Evolutionary conservation across 208 protist genomes (phyloP).

Genomic region (Wallacemonas rigidus): DNA sequence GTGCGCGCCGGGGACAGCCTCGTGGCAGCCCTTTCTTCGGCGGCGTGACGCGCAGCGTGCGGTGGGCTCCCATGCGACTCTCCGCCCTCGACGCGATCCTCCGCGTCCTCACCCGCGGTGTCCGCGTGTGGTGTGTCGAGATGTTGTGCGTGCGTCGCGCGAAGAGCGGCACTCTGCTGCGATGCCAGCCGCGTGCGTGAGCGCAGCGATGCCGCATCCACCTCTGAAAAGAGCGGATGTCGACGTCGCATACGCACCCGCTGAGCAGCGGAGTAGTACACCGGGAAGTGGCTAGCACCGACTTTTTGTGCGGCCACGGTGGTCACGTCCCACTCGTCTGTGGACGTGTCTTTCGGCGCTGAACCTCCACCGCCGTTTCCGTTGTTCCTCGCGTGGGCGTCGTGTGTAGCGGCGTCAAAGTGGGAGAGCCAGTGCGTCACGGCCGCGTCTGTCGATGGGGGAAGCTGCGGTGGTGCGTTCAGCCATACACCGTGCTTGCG

Average conservation of each 20-base stretch:
- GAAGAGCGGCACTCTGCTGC: not conserved
- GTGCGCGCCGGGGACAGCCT: too few species aligned
- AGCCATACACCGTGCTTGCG: conserved; percentile 75
- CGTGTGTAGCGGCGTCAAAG: conserved; percentile 18
- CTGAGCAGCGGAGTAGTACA: conserved; percentile 17
- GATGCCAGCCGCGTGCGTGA: not conserved
- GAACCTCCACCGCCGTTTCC: too few species aligned
- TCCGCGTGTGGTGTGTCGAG: too few species aligned
- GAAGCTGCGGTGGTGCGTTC: conserved; percentile 75
- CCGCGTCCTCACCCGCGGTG: too few species aligned
- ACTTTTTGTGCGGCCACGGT: not conserved
- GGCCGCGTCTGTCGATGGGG: conserved; percentile 32
- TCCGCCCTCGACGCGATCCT: too few species aligned
- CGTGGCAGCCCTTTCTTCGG: too few species aligned
- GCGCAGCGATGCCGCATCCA: not conserved
- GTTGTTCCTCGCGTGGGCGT: too few species aligned
- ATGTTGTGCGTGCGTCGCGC: not conserved
- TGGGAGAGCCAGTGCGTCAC: conserved; percentile 10
- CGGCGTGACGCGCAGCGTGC: too few species aligned
- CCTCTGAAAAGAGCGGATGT: not conserved
- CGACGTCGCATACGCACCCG: not conserved
- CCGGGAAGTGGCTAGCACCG: conserved; percentile 30
- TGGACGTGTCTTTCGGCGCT: conserved; percentile 18
- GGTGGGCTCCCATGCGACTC: too few species aligned
- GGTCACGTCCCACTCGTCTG: conserved; percentile 18